Conservation (phyloP, 495 filamentous ascomycete species). For the Xylaria longipes region DNA sequence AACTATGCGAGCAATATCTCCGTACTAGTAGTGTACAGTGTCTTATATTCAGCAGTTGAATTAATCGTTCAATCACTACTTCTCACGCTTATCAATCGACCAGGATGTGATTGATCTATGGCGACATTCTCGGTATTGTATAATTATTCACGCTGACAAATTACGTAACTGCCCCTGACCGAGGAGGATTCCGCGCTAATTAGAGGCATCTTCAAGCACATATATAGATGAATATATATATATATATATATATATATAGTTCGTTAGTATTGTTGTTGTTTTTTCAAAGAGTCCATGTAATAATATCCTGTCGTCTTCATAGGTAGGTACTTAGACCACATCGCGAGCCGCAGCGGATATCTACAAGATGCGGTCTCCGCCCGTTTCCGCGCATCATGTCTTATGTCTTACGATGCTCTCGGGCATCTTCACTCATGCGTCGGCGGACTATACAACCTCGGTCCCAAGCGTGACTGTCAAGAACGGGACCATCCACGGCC, state of each 20-base stretch:
- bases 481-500: neutral
- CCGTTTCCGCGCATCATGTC: neutral
- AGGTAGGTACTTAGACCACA: too few relatives aligned
- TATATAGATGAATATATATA: neutral
- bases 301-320: neutral
- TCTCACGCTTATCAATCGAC: neutral
- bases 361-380: neutral
- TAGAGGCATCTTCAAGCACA: neutral
- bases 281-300: neutral
- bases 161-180: neutral
- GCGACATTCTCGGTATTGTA: neutral
- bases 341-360: neutral
- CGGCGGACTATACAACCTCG: neutral
- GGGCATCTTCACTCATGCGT: neutral
- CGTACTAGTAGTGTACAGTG: neutral
- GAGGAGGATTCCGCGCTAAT: neutral
- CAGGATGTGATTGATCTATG: neutral
- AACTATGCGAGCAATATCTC: neutral
- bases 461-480: slow-evolving; percentile 1
- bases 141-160: slow-evolving; percentile 3
- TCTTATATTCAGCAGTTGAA: neutral
- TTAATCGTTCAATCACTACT: neutral
- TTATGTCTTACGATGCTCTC: neutral
- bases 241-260: neutral
- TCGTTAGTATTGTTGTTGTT: neutral